Evolutionary conservation across 805 yeast species (phyloP), one percentile per base, ranked within the genome.

Genomic region (Torulaspora indica): DNA sequence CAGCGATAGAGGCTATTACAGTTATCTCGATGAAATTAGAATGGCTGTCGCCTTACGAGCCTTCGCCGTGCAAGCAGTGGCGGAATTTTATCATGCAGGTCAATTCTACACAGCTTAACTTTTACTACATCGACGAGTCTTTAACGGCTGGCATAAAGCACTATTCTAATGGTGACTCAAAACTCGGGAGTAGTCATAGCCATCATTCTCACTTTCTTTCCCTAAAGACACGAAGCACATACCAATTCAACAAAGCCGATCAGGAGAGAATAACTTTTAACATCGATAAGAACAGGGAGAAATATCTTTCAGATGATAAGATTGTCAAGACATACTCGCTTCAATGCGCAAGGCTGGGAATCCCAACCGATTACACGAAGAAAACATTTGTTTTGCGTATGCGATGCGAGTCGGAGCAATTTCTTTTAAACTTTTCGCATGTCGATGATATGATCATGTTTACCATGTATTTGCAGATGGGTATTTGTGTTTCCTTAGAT

Each of bases 321-420:
- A 60, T 84, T 24, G 54, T 75, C n/a, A 73, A 81, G 50, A 77
- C 88, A 0, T 90, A 79, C 63, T 80, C 96, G 1, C 71, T 91
- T 30, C 98, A 93, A 64, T 81, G 82, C 65, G 90, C 93, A 9
- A 80, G 75, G 55, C 67, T 86, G 35, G 98, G 98, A 0, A 69
- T 88, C 10, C 96, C 98, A 0, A 72, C 78, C 1, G 98, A 91
- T 64, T 88, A 88, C 64, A 76, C 74, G 45, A 87, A 88, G 61
- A 76, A 75, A 51, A 72, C 77, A 13, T 76, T 79, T 57, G 86
- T 82, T 4, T 63, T 89, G 31, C 69, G 98, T 39, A 54, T 91
- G 13, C 75, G 98, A 15, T 75, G 83, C 29, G 98, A 91, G 64
- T 76, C 82, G 31, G 89, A 86, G 62, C 98, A 91, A 63, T 74